phyloP scores from a whole-genome alignment of 163 green algal genomes.

The Scenedesmus sp. region DNA sequence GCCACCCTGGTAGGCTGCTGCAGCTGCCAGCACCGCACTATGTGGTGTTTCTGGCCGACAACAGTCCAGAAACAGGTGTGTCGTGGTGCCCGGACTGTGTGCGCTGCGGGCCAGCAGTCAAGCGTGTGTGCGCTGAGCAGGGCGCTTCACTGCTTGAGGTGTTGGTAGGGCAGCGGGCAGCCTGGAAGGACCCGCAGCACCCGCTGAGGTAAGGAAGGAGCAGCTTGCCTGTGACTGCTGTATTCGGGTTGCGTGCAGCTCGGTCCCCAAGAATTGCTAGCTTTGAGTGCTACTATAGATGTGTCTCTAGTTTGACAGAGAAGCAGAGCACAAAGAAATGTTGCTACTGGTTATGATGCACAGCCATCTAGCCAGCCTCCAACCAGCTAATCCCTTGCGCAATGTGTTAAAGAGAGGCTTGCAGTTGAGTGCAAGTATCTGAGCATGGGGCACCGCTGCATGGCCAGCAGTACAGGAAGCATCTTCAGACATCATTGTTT shows the following conservation, averaged over 20 bases:
- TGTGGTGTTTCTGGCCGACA: conserved; percentile 67
- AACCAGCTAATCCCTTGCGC: too few species aligned
- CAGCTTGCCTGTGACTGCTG: too few species aligned
- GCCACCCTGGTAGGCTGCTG: conserved; percentile 51
- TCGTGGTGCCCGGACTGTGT: conserved; percentile 66
- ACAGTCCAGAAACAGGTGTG: conserved; percentile 40
- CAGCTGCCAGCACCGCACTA: conserved; percentile 60
- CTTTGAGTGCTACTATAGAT: too few species aligned
- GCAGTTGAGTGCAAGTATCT: background rate
- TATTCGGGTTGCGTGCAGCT: background rate
- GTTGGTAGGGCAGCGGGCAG: conserved; percentile 52
- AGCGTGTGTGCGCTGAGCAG: conserved; percentile 21
- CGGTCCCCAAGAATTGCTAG: too few species aligned
- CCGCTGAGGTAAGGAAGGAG: too few species aligned
- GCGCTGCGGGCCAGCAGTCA: conserved; percentile 51
- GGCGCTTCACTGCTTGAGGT: conserved; percentile 67
- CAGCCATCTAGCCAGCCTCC: too few species aligned
- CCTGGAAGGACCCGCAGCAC: conserved; percentile 57
- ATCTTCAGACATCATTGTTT: too few species aligned
- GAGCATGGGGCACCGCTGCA: background rate
- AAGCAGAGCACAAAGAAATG: too few species aligned
- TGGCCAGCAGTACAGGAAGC: background rate
- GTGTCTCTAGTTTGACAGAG: too few species aligned
- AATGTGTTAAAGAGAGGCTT: background rate
- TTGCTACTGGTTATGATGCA: background rate